Percentiles rank a stretch among this genome's conserved stretches.
Evolutionary conservation across 2,329 filamentous ascomycete genomes (phyloP).

Genomic region (Trichoderma cornu-damae): DNA sequence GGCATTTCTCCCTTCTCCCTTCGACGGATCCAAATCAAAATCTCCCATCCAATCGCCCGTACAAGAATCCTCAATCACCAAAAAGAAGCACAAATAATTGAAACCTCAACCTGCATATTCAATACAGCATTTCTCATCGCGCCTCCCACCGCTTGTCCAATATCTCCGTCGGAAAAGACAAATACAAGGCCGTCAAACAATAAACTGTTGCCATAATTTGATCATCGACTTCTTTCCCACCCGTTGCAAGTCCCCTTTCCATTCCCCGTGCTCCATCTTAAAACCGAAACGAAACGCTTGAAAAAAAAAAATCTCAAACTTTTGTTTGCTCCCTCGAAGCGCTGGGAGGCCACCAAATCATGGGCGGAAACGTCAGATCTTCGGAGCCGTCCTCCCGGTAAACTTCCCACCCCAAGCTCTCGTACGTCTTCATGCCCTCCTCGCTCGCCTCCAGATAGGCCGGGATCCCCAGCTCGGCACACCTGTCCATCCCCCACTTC

Average conservation of each 20-base stretch:
- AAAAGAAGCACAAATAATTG: no score
- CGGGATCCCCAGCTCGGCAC: constrained; percentile 16
- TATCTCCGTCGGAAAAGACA: no score
- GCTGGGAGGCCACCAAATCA: constrained; percentile 17
- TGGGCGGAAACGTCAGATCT: constrained; percentile 7
- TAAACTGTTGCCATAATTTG: no score
- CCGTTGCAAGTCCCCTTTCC: not conserved
- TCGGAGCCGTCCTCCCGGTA: not conserved
- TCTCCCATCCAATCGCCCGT: no score
- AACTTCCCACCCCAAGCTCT: constrained; percentile 14
- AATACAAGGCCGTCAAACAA: no score
- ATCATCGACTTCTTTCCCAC: no score
- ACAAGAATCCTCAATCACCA: no score
- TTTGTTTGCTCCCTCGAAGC: not conserved
- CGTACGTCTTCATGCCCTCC: constrained; percentile 17
- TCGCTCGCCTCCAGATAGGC: constrained; percentile 20
- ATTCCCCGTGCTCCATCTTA: not conserved
- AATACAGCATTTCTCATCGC: no score
- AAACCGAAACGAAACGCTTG: not conserved
- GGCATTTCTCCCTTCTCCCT: no score
- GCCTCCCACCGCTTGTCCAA: no score
- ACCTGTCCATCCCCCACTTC: constrained; percentile 16
- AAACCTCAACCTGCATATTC: no score
- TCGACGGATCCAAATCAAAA: no score
- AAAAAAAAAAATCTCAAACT: not conserved